phyloP scores from a whole-genome alignment of 1,284 basidiomycete genomes.

The Austroboletus niveus region DNA sequence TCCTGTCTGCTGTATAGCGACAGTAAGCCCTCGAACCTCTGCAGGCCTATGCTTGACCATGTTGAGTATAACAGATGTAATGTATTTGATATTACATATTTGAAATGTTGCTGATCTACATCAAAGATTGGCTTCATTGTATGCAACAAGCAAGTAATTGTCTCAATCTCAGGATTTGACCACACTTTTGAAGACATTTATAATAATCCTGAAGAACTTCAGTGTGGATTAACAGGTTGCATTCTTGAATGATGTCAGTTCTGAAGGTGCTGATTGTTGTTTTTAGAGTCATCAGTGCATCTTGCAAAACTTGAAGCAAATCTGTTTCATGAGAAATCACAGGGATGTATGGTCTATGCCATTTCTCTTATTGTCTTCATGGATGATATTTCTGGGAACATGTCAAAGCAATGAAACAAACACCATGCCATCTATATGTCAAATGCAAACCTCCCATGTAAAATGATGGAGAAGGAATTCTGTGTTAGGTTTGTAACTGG shows the following conservation, averaged over 20 bases:
- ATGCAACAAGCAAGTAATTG: slow-evolving; percentile 1
- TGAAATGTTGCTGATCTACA: too few relatives aligned
- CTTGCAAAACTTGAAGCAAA: slow-evolving; percentile 17
- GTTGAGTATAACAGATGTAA: background rate
- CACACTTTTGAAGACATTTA: slow-evolving; percentile 7
- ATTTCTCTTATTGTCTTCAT: too few relatives aligned
- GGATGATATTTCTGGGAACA: too few relatives aligned
- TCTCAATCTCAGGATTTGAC: slow-evolving; percentile 1
- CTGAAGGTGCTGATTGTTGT: background rate
- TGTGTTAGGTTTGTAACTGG: slow-evolving; percentile 27
- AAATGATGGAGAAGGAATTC: slow-evolving; percentile 31
- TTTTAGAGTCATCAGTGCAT: slow-evolving; percentile 8
- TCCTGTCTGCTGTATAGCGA: too few relatives aligned
- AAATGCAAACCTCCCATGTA: slow-evolving; percentile 21
- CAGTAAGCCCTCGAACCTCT: too few relatives aligned
- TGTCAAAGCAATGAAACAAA: too few relatives aligned
- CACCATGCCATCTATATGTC: slow-evolving; percentile 26
- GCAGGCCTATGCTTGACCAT: too few relatives aligned
- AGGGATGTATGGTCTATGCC: slow-evolving; percentile 16
- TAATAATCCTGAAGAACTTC: background rate
- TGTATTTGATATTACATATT: background rate
- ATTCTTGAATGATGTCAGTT: too few relatives aligned
- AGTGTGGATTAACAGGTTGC: background rate
- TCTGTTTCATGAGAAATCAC: slow-evolving; percentile 14
- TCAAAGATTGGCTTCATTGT: slow-evolving; percentile 12